Conservation (phyloP, 176 grass and related monocot genomes). For the Zoysia pacifica region DNA sequence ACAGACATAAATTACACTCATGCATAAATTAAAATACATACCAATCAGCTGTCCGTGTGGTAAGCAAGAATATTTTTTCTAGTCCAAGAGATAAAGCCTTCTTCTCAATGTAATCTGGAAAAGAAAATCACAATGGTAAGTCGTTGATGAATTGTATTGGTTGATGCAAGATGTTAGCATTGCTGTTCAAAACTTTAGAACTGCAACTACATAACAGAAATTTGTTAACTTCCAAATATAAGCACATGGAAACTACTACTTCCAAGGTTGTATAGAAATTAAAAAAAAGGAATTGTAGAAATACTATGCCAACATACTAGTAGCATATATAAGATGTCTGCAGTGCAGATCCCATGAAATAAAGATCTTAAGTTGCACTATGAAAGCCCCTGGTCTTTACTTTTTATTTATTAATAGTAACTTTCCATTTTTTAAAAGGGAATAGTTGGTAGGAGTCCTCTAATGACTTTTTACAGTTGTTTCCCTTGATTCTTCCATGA, state of each 20-base stretch:
- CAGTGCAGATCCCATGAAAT: not conserved
- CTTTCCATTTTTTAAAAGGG: not conserved
- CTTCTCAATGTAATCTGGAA: slow-evolving; percentile 89
- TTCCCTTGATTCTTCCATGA: not conserved
- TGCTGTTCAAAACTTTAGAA: not conserved
- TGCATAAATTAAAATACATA: slow-evolving; percentile 45
- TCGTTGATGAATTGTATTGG: not conserved
- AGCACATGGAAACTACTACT: not conserved
- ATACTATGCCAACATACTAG: not conserved
- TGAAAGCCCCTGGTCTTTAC: not conserved
- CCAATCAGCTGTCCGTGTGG: slow-evolving; percentile 90
- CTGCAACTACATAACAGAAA: not conserved
- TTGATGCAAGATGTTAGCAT: not conserved
- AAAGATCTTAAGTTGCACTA: not conserved
- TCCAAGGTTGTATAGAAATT: not conserved
- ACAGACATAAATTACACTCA: slow-evolving; percentile 19
- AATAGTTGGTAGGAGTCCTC: not conserved
- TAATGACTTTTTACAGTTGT: not conserved
- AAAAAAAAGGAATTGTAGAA: not conserved
- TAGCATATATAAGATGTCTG: not conserved
- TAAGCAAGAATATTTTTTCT: slow-evolving; percentile 92
- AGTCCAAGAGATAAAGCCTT: slow-evolving; percentile 82
- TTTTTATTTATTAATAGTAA: not conserved
- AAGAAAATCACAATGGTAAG: slow-evolving; percentile 10
- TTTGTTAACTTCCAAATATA: not conserved